Percentiles rank a stretch among this genome's conserved stretches.
These are phyloP conservation scores for Yarrowia keelungensis DNA, from an alignment of 805 yeast species.

Conservation along the genomic window DNA sequence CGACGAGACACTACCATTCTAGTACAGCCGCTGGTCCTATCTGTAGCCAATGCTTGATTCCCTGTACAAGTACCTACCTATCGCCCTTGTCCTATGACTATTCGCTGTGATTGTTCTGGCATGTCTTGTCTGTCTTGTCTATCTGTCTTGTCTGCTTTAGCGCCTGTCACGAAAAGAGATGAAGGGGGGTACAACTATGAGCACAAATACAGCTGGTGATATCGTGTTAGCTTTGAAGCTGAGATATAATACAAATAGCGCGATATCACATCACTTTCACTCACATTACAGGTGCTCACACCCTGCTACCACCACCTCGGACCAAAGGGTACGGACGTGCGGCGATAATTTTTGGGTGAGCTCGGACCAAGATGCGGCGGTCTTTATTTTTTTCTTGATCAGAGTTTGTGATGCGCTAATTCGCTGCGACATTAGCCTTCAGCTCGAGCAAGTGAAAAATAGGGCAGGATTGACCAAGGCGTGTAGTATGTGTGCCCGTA, in stretches of 20 bases:
- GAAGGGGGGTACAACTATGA: neutral
- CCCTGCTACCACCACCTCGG: neutral
- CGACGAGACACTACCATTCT: too few relatives aligned
- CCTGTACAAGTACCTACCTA: too few relatives aligned
- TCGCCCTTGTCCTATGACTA: too few relatives aligned
- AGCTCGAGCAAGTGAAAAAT: conserved; percentile 16
- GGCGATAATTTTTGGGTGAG: conserved; percentile 16
- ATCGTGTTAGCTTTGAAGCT: too few relatives aligned
- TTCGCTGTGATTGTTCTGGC: too few relatives aligned
- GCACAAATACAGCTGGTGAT: too few relatives aligned
- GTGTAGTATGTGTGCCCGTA: neutral
- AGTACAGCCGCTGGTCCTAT: too few relatives aligned
- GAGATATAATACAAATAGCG: too few relatives aligned
- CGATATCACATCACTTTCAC: too few relatives aligned
- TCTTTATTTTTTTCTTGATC: conserved; percentile 12
- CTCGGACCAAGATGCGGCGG: conserved; percentile 27
- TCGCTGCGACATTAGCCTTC: conserved; percentile 24
- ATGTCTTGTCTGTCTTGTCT: too few relatives aligned
- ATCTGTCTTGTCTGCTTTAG: neutral
- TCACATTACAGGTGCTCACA: too few relatives aligned
- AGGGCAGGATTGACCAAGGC: conserved; percentile 11
- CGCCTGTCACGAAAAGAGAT: conserved; percentile 3
- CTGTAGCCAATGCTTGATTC: too few relatives aligned
- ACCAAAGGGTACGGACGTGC: conserved; percentile 23
- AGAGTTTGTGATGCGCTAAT: conserved; percentile 20